phyloP scores from a whole-genome alignment of 768 basidiomycete genomes.

The Hygrophorus pudorinus region DNA sequence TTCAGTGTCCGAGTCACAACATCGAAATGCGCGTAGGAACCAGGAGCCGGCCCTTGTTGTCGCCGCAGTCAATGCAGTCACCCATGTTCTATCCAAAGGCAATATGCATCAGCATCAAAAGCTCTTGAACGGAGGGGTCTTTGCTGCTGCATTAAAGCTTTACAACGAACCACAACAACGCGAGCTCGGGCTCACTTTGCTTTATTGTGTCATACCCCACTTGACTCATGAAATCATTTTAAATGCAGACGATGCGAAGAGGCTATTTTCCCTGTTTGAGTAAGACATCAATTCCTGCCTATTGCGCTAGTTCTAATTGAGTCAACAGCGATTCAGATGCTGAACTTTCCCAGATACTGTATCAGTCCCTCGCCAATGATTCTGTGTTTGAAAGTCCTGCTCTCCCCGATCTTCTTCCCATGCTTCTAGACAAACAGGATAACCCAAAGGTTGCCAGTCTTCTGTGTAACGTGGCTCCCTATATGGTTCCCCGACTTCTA shows the following conservation, averaged over 20 bases:
- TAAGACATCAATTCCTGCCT: constrained; percentile 4
- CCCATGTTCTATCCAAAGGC: constrained; percentile 11
- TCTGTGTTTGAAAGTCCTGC: constrained; percentile 5
- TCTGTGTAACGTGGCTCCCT: constrained; percentile 10
- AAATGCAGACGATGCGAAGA: constrained; percentile 5
- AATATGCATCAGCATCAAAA: constrained; percentile 8
- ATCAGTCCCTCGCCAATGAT: constrained; percentile 9
- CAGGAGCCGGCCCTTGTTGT: constrained; percentile 5
- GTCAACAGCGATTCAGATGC: constrained; percentile 11
- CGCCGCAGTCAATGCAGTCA: constrained; percentile 10
- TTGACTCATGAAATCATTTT: constrained; percentile 10
- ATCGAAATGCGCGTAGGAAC: too few species aligned
- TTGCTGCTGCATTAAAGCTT: constrained; percentile 7
- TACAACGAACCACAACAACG: constrained; percentile 6
- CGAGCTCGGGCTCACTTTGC: constrained; percentile 10
- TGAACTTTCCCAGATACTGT: constrained; percentile 8
- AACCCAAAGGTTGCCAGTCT: constrained; percentile 9
- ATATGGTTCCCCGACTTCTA: constrained; percentile 10
- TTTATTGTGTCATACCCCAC: constrained; percentile 8
- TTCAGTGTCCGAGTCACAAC: background rate
- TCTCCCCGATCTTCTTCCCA: constrained; percentile 9
- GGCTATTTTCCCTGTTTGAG: constrained; percentile 13
- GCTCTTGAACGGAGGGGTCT: constrained; percentile 11
- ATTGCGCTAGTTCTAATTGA: constrained; percentile 1
- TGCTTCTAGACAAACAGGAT: constrained; percentile 9